phyloP scores from a whole-genome alignment of 2,329 filamentous ascomycete species.

The Botrytis aclada region DNA sequence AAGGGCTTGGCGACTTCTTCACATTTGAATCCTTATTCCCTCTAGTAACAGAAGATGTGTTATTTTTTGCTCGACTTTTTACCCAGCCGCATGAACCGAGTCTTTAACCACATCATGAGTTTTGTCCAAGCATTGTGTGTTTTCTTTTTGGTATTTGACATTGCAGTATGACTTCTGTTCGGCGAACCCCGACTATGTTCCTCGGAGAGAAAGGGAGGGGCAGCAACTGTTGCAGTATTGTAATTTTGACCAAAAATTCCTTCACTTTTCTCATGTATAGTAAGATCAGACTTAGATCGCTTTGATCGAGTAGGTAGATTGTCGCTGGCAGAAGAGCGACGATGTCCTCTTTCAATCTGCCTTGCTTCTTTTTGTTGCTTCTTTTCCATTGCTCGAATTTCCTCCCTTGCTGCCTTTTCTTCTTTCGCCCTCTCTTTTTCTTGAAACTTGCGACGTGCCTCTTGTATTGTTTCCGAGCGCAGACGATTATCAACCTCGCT shows the following conservation, averaged over 20 bases:
- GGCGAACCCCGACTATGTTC: conserved; percentile 6
- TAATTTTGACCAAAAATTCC: conserved; percentile 28
- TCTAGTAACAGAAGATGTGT: background rate
- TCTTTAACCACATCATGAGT: conserved; percentile 63
- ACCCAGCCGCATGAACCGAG: conserved; percentile 48
- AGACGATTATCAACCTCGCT: conserved; percentile 56
- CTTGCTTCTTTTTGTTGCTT: conserved; percentile 55
- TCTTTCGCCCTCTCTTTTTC: conserved; percentile 60
- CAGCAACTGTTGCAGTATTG: conserved; percentile 18
- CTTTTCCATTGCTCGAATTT: conserved; percentile 56
- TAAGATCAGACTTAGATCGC: conserved; percentile 40
- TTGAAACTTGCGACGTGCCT: conserved; percentile 61
- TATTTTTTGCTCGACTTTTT: conserved; percentile 23
- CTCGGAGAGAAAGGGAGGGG: conserved; percentile 15
- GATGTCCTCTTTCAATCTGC: conserved; percentile 45
- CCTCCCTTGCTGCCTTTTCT: conserved; percentile 59
- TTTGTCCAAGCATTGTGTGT: conserved; percentile 61
- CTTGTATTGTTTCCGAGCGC: conserved; percentile 56
- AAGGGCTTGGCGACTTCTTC: background rate
- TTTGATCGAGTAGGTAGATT: conserved; percentile 41
- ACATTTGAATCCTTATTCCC: background rate
- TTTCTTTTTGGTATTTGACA: conserved; percentile 48
- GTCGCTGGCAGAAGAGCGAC: conserved; percentile 37
- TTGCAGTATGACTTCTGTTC: conserved; percentile 5
- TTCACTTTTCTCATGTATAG: conserved; percentile 25